Base-by-base conservation (phyloP, 768 basidiomycete genomes). In the Flagelloscypha sp. region DNA sequence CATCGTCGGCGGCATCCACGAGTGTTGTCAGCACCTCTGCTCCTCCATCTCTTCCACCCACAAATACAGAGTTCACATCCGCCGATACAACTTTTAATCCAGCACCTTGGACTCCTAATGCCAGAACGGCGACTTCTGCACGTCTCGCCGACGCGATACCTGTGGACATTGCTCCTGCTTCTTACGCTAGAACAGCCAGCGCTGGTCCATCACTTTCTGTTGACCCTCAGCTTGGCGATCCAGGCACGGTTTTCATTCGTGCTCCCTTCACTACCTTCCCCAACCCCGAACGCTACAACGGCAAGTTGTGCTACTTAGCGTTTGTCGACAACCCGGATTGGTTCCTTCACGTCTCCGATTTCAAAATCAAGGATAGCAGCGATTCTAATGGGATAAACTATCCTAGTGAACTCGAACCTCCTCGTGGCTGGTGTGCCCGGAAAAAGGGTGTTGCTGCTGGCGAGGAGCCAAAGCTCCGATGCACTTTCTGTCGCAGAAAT, bases 361-460 rank as follows among this genome's bases (percentile, higher is more conserved):
- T 83, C 45, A 60, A 70, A n/a, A 51, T 61, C 25, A 58, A 65
- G 32, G 53, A 57, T 30, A 67, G 65, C 34, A 54, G 57, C 27
- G 71, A 72, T 50, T 54, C 68, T 4, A 55, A 61, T 34, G 74
- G 74, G n/a, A 70, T 84, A 12, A 58, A 75, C 11, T 88, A 88
- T 53, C 85, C 85, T 9, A 64, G 80, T 24, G 68, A 74, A 52
- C 73, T 88, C 9, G 85, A 88, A 53, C 85, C 85, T 19, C 85
- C 85, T 10, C 66, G 85, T 36, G 85, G 85, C 19, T 88, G 85
- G 85, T 85, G 83, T 49, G 82, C 82, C 18, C 72, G 84, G n/a
- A 85, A 79, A 63, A 85, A 84, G 57, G 74, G 75, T 12, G 84
- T 80, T 79, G 79, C 82, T 7, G 82, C 88, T 40, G 84, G 84